Evolutionary conservation across 2,329 filamentous ascomycete species (phyloP).

Genomic region (Aureobasidium sp.): DNA sequence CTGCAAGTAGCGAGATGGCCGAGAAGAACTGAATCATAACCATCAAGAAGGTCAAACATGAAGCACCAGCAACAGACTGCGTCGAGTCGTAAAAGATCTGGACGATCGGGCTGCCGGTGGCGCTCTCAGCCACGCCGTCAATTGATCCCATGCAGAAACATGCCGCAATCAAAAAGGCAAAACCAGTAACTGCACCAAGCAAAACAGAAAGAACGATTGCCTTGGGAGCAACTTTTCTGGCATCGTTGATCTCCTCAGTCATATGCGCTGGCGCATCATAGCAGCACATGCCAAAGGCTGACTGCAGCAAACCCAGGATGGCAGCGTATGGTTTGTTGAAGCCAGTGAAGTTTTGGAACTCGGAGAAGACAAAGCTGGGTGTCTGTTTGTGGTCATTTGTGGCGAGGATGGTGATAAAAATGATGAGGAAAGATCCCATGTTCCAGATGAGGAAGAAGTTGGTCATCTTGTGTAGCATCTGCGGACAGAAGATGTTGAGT

Average conservation of each 20-base stretch:
- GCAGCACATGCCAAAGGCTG: slow-evolving; percentile 47
- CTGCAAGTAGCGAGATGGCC: slow-evolving; percentile 38
- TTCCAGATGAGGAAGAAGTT: slow-evolving; percentile 47
- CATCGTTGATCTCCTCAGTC: slow-evolving; percentile 47
- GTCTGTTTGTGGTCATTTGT: slow-evolving; percentile 46
- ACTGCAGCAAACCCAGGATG: slow-evolving; percentile 46
- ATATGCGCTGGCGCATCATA: slow-evolving; percentile 40
- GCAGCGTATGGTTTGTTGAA: slow-evolving; percentile 43
- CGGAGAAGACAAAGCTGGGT: slow-evolving; percentile 45
- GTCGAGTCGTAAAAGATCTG: slow-evolving; percentile 46
- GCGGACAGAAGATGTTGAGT: slow-evolving; percentile 43
- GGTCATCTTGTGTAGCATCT: slow-evolving; percentile 42
- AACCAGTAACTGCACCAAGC: slow-evolving; percentile 38
- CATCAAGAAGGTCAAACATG: slow-evolving; percentile 39
- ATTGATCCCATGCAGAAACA: slow-evolving; percentile 48
- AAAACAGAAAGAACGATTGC: slow-evolving; percentile 39
- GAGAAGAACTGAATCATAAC: slow-evolving; percentile 39
- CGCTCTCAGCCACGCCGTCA: slow-evolving; percentile 33
- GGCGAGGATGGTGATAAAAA: slow-evolving; percentile 44
- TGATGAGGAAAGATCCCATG: slow-evolving; percentile 43
- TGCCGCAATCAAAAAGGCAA: slow-evolving; percentile 39
- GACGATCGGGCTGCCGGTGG: slow-evolving; percentile 45
- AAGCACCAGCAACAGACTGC: slow-evolving; percentile 35
- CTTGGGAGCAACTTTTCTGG: slow-evolving; percentile 42
- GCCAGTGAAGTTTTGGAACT: slow-evolving; percentile 48